Conservation (phyloP, 2,329 filamentous ascomycete species). For the Reticulascus tulasneorum region DNA sequence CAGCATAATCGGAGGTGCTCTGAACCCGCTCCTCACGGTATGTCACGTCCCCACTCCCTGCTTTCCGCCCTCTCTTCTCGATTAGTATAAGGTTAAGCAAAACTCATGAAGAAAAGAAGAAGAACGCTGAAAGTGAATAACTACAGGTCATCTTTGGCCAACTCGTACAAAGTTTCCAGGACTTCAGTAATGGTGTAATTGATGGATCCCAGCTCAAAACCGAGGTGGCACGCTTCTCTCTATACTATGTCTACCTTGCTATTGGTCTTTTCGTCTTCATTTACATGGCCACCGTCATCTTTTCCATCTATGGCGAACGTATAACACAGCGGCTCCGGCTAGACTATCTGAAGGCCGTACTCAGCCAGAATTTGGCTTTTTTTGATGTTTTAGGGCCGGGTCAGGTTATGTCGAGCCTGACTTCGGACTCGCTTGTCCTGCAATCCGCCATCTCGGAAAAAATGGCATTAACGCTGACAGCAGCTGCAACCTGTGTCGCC, state of each 20-base stretch:
- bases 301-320: slow-evolving; percentile 46
- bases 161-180: too few species aligned
- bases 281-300: slow-evolving; percentile 30
- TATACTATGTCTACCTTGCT: slow-evolving; percentile 24
- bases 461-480: slow-evolving; percentile 28
- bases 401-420: slow-evolving; percentile 35
- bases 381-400: slow-evolving; percentile 39
- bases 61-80: too few species aligned
- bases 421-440: slow-evolving; percentile 32
- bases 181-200: too few species aligned
- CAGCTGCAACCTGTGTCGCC: slow-evolving; percentile 27
- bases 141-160: too few species aligned
- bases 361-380: slow-evolving; percentile 47
- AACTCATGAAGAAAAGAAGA: too few species aligned
- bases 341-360: slow-evolving; percentile 43
- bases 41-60: too few species aligned
- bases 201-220: too few species aligned
- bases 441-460: slow-evolving; percentile 31
- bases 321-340: slow-evolving; percentile 44
- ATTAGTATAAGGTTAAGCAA: too few species aligned
- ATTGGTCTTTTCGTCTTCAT: slow-evolving; percentile 15
- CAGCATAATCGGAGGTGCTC: too few species aligned
- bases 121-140: too few species aligned
- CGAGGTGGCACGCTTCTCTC: too few species aligned
- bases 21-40: too few species aligned